A percentile compares a stretch with the other conserved stretches of the same genome.
Evolutionary conservation across 345 rosid species (phyloP).

Genomic region (Euphorbia lathyris): DNA sequence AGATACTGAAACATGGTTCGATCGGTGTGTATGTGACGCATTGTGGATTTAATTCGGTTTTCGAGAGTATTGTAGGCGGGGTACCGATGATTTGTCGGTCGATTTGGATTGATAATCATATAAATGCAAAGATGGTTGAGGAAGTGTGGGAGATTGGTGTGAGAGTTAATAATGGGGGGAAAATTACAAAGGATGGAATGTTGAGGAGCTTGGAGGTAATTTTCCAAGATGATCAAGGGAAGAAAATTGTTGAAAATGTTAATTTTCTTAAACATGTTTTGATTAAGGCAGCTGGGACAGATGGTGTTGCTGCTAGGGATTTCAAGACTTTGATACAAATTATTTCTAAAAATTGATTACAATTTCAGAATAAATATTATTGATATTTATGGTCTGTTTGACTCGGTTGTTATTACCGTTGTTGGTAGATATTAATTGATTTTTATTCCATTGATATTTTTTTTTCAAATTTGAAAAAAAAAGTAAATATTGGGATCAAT

Average conservation of each 20-base stretch:
- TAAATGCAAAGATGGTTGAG: conserved; percentile 45
- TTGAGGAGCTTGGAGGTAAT: too few relatives aligned
- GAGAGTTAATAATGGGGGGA: conserved; percentile 27
- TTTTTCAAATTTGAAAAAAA: too few relatives aligned
- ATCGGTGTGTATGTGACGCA: background rate
- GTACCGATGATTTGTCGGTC: conserved; percentile 68
- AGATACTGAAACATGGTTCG: conserved; percentile 2
- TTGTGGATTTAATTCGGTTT: conserved; percentile 50
- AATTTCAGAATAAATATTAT: too few relatives aligned
- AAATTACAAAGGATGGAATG: conserved; percentile 8
- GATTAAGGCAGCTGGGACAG: background rate
- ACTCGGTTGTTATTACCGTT: too few relatives aligned
- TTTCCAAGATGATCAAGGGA: too few relatives aligned
- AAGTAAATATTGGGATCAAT: too few relatives aligned
- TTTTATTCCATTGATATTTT: too few relatives aligned
- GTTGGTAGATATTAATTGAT: too few relatives aligned
- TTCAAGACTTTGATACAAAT: background rate
- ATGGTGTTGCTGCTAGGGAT: background rate
- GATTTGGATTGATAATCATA: conserved; percentile 44
- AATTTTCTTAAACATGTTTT: background rate
- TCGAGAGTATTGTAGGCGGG: conserved; percentile 45
- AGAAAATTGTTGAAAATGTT: background rate
- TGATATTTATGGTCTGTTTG: too few relatives aligned
- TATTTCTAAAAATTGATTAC: too few relatives aligned
- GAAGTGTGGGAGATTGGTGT: conserved; percentile 54